Percentiles rank a stretch among this genome's conserved stretches.
These are phyloP conservation scores for Macrolepiota albuminosa DNA, from an alignment of 768 basidiomycete species.

Conservation along the genomic window DNA sequence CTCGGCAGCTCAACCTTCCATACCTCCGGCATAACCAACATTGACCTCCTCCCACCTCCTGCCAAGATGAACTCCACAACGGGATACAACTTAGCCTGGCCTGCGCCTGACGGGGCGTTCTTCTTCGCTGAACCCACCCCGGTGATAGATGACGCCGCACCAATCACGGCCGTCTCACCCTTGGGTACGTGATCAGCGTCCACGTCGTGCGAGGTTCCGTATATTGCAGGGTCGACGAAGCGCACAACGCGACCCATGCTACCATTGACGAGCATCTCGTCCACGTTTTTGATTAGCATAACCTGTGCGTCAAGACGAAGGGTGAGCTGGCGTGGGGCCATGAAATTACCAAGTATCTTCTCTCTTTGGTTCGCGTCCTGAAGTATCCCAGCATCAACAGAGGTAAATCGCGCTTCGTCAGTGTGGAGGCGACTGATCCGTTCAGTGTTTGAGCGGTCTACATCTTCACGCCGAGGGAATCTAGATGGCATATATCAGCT, in stretches of 20 bases:
- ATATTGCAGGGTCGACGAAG: conserved; percentile 56
- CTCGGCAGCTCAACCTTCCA: conserved; percentile 90
- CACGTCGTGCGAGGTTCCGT: conserved; percentile 36
- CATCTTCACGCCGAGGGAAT: conserved; percentile 89
- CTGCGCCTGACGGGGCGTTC: conserved; percentile 15
- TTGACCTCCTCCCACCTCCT: conserved; percentile 46
- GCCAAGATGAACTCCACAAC: conserved; percentile 75
- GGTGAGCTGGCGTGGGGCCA: conserved; percentile 70
- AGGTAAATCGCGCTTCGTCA: conserved; percentile 45
- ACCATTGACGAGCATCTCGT: conserved; percentile 90
- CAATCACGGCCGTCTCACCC: conserved; percentile 22
- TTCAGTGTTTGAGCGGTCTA: conserved; percentile 73
- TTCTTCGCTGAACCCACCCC: conserved; percentile 22
- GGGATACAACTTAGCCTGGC: conserved; percentile 39
- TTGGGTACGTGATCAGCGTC: conserved; percentile 23
- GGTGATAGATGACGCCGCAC: conserved; percentile 22
- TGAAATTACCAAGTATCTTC: conserved; percentile 85
- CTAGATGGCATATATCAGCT: conserved; percentile 33
- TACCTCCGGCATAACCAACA: conserved; percentile 61
- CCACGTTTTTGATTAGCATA: conserved; percentile 94
- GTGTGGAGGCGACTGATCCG: conserved; percentile 62
- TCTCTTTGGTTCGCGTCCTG: conserved; percentile 51
- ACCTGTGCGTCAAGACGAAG: conserved; percentile 84
- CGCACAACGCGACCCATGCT: conserved; percentile 81
- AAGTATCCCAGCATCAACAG: conserved; percentile 62